These are phyloP conservation scores for Bipolaris victoriae DNA, from an alignment of 2,329 filamentous ascomycete genomes.

Conservation along the genomic window DNA sequence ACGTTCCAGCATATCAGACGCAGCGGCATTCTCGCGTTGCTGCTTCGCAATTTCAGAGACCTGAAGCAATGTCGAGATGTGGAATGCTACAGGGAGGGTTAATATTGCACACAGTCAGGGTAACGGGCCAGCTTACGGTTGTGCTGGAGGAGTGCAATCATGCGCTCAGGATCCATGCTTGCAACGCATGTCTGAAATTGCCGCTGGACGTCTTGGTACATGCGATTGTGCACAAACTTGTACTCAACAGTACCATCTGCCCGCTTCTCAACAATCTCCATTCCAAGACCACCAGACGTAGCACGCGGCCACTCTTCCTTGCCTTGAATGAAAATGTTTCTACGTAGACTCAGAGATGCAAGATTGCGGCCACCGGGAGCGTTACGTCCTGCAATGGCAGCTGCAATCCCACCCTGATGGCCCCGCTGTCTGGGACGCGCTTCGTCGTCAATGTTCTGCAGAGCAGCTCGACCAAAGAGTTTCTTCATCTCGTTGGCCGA, in stretches of 20 bases:
- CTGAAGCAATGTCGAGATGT: slow-evolving; percentile 91
- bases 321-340: slow-evolving; percentile 84
- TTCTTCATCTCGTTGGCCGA: slow-evolving; percentile 89
- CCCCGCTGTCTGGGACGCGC: slow-evolving; percentile 58
- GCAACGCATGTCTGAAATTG: slow-evolving; percentile 82
- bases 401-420: slow-evolving; percentile 64
- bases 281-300: slow-evolving; percentile 79
- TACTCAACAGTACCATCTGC: slow-evolving; percentile 71
- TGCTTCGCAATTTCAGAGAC: slow-evolving; percentile 92
- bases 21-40: slow-evolving; percentile 83
- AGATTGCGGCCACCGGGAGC: slow-evolving; percentile 66
- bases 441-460: slow-evolving; percentile 63
- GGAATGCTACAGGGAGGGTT: slow-evolving; percentile 67
- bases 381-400: slow-evolving; percentile 61
- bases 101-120: slow-evolving; percentile 13
- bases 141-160: slow-evolving; percentile 75
- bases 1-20: slow-evolving; percentile 86
- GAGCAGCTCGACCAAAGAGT: slow-evolving; percentile 69
- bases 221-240: slow-evolving; percentile 73
- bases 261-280: slow-evolving; percentile 69
- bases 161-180: slow-evolving; percentile 79
- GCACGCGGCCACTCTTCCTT: slow-evolving; percentile 86
- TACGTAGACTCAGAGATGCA: slow-evolving; percentile 72
- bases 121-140: slow-evolving; percentile 57
- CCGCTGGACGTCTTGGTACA: slow-evolving; percentile 76